Base-by-base conservation (phyloP, 306 rosid genomes). In the Lupinus albus region DNA sequence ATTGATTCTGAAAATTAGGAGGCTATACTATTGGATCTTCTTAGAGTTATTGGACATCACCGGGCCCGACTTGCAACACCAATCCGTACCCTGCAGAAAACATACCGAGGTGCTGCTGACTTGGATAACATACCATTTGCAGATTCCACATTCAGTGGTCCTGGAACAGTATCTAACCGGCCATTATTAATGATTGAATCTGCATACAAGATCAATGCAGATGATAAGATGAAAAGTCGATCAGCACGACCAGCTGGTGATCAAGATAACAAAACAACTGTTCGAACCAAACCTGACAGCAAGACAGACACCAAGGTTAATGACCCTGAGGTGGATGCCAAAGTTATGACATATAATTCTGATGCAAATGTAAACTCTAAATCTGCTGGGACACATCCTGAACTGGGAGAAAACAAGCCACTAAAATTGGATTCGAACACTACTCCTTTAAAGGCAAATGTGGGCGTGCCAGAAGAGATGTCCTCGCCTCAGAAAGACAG, bases 61-160 rank as follows among this genome's bases (percentile, higher is more conserved):
- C 82, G 92, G 30, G 98, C 98, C 45, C 80, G 98, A 25, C 98
- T 92, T 65, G 98, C 98, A 15, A 92, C 98, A 38, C 98, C 98
- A n/a, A 79, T 89, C 64, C 98, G 98, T 61, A 89, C 95, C 46
- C 72, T 89, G 80, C 93, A 84, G 85, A 92, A 85, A 76, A 77
- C 76, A 74, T 88, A 86, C 61, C 68, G 79, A 12, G 95, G 86
- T 50, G 70, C 87, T 6, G 98, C 87, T 8, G 98, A 92, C 68
- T 75, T 86, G 75, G 96, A 89, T 1, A 87, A 73, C 61, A 61
- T 86, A 28, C 95, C 96, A 39, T 87, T 70, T 46, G 82, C 89
- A 58, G 98, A 89, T 61, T 73, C 98, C 58, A 50, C 79, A 60
- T 79, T 74, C 68, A 67, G 63, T 39, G 80, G 50, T 45, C 56